These are phyloP conservation scores for Petunia axillaris DNA, from an alignment of 257 asterid genomes.

Conservation along the genomic window DNA sequence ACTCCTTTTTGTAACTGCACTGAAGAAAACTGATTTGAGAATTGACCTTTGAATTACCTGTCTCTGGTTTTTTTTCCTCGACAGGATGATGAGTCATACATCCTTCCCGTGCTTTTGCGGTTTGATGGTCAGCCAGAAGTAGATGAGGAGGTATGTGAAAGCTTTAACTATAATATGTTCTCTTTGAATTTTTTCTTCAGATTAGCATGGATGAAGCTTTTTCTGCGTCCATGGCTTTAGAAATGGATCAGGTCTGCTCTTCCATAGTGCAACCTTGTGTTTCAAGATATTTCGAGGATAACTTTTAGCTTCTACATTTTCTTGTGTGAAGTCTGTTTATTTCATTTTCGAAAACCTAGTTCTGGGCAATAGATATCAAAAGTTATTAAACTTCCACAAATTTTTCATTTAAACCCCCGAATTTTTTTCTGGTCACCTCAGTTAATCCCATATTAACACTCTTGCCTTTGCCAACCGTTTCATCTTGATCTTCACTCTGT, in stretches of 20 bases:
- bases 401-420: slow-evolving; percentile 7
- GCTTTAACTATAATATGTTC: slow-evolving; percentile 4
- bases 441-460: not conserved
- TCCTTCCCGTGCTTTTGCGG: slow-evolving; percentile 85
- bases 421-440: not conserved
- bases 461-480: slow-evolving; percentile 15
- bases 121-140: slow-evolving; percentile 96
- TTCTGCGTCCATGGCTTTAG: not conserved
- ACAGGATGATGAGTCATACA: slow-evolving; percentile 88
- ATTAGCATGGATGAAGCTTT: slow-evolving; percentile 4
- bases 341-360: slow-evolving; percentile 18
- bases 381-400: not conserved
- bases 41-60: slow-evolving; percentile 10
- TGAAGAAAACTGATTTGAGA: not conserved
- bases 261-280: slow-evolving; percentile 3
- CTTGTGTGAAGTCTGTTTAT: not conserved
- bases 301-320: slow-evolving; percentile 1
- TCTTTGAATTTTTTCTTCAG: slow-evolving; percentile 7
- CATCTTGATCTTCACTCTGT: not conserved
- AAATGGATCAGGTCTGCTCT: slow-evolving; percentile 12
- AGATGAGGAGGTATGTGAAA: slow-evolving; percentile 78
- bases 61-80: slow-evolving; percentile 22
- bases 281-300: slow-evolving; percentile 12
- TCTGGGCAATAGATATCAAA: not conserved
- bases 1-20: not conserved